Percentiles rank a stretch among this genome's conserved stretches.
Evolutionary conservation across 805 yeast species (phyloP).

Genomic region (Clavispora carvajalis): DNA sequence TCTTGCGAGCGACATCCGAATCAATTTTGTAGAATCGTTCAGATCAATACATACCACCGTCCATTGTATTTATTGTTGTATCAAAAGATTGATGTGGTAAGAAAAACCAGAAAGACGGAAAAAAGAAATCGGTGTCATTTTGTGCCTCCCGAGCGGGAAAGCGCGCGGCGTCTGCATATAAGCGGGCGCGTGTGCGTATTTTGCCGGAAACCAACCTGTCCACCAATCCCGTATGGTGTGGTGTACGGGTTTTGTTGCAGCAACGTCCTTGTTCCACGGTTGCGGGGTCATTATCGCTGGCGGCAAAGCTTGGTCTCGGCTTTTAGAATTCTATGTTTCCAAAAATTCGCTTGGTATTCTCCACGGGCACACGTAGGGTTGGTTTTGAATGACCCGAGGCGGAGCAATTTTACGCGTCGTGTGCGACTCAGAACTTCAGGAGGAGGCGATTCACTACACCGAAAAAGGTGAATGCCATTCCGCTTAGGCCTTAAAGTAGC

Average conservation of each 20-base stretch:
- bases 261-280: no score
- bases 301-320: no score
- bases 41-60: conserved; percentile 48
- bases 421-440: no score
- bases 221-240: conserved; percentile 8
- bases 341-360: no score
- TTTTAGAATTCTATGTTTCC: no score
- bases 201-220: conserved; percentile 1
- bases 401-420: no score
- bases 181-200: neutral
- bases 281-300: no score
- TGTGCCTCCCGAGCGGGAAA: conserved; percentile 6
- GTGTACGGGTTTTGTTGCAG: conserved; percentile 1
- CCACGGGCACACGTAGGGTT: no score
- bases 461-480: no score
- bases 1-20: neutral
- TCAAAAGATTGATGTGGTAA: conserved; percentile 7
- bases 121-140: conserved; percentile 16
- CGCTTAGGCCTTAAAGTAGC: no score
- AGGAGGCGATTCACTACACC: no score
- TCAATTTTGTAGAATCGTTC: neutral
- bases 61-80: conserved; percentile 35
- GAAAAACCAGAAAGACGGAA: conserved; percentile 18
- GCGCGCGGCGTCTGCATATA: conserved; percentile 2
- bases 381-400: no score